Conservation (phyloP, 805 yeast genomes). For the Nakazawaea molendinolei region DNA sequence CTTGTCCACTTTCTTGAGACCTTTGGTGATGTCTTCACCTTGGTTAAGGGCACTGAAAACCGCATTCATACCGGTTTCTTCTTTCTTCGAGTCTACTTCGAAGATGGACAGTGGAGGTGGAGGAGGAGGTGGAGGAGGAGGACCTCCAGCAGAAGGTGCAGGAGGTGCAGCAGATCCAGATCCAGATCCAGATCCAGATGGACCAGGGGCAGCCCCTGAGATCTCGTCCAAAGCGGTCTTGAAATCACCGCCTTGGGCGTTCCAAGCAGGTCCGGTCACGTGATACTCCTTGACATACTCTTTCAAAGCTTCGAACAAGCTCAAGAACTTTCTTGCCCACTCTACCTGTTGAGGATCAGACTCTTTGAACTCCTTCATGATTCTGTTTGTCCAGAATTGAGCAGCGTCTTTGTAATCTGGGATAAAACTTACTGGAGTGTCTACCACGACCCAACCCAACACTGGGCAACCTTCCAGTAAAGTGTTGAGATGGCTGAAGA, state of each 20-base stretch:
- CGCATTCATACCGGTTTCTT: conserved; percentile 62
- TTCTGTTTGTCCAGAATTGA: conserved; percentile 90
- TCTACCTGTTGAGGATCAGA: conserved; percentile 50
- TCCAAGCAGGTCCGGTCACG: conserved; percentile 83
- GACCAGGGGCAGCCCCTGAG: conserved; percentile 13
- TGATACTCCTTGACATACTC: conserved; percentile 71
- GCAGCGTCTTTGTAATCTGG: conserved; percentile 87
- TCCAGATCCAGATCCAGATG: conserved; percentile 19
- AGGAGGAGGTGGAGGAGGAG: conserved; percentile 92
- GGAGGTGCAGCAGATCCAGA: conserved; percentile 29
- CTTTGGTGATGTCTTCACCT: conserved; percentile 80
- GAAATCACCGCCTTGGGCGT: conserved; percentile 51
- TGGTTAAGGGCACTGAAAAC: conserved; percentile 86
- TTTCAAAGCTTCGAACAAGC: conserved; percentile 63
- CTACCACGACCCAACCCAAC: conserved; percentile 82
- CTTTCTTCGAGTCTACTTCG: conserved; percentile 28
- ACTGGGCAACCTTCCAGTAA: conserved; percentile 87
- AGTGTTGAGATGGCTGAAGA: conserved; percentile 68
- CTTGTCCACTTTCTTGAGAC: conserved; percentile 86
- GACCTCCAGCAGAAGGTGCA: conserved; percentile 35
- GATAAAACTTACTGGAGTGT: conserved; percentile 68
- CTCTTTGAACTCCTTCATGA: conserved; percentile 78
- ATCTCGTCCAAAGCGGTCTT: conserved; percentile 35
- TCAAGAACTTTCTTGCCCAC: conserved; percentile 71
- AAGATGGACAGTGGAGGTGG: conserved; percentile 76